A percentile compares a stretch with the other conserved stretches of the same genome.
phyloP scores from a whole-genome alignment of 1,284 basidiomycete species.

The Puccinia triticina region DNA sequence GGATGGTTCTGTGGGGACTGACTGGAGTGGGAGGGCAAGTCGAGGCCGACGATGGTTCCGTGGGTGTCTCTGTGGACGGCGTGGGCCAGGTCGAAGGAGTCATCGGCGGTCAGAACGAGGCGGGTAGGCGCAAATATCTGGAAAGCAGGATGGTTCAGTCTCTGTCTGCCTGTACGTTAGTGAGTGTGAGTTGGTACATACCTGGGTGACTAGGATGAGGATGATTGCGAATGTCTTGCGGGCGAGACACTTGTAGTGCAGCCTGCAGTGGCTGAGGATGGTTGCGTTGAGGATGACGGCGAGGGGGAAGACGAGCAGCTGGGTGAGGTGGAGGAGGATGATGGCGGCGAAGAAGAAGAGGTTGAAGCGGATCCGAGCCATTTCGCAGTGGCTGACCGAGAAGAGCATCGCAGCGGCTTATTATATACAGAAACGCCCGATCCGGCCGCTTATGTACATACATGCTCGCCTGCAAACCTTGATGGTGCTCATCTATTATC shows the following conservation, averaged over 20 bases:
- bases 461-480: too few species aligned
- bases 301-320: slow-evolving; percentile 44
- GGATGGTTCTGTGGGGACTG: neutral
- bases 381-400: too few species aligned
- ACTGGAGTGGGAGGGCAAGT: slow-evolving; percentile 40
- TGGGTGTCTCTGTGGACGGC: neutral
- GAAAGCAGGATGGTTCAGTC: neutral
- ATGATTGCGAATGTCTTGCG: slow-evolving; percentile 36
- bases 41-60: slow-evolving; percentile 15
- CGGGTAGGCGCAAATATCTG: slow-evolving; percentile 42
- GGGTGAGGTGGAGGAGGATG: slow-evolving; percentile 28
- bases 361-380: slow-evolving; percentile 44
- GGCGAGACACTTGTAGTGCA: slow-evolving; percentile 33
- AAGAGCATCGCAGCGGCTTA: too few species aligned
- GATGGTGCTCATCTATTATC: too few species aligned
- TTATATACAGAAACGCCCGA: too few species aligned
- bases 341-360: slow-evolving; percentile 18
- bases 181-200: neutral
- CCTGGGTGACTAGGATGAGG: slow-evolving; percentile 25
- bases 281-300: neutral
- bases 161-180: neutral
- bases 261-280: neutral
- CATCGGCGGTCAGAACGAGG: slow-evolving; percentile 16
- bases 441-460: too few species aligned
- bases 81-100: slow-evolving; percentile 15